phyloP scores from a whole-genome alignment of 441 rosid genomes.

The Erodium texanum region DNA sequence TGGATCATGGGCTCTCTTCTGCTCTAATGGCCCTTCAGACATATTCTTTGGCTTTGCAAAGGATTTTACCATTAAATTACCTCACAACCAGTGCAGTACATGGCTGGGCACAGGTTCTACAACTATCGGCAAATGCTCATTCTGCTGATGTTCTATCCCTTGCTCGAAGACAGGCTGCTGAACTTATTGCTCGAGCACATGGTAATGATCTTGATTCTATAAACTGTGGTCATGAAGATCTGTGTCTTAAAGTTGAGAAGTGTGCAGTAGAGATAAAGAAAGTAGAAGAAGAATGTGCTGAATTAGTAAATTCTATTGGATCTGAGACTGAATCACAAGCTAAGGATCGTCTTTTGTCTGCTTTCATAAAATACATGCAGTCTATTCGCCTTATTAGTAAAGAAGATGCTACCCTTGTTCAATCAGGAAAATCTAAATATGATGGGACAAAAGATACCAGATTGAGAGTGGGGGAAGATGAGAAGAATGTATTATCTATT shows the following conservation, averaged over 20 bases:
- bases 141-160: slow-evolving; percentile 66
- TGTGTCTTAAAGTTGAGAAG: slow-evolving; percentile 56
- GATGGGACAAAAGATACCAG: slow-evolving; percentile 35
- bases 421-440: slow-evolving; percentile 30
- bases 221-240: slow-evolving; percentile 48
- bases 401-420: slow-evolving; percentile 36
- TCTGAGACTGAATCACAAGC: slow-evolving; percentile 67
- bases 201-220: slow-evolving; percentile 54
- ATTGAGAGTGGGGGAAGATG: slow-evolving; percentile 35
- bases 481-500: slow-evolving; percentile 54
- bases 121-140: slow-evolving; percentile 63
- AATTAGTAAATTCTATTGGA: slow-evolving; percentile 59
- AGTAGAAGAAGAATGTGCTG: slow-evolving; percentile 61
- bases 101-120: slow-evolving; percentile 86
- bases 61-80: slow-evolving; percentile 85
- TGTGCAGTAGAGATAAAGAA: slow-evolving; percentile 59
- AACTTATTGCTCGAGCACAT: slow-evolving; percentile 46
- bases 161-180: slow-evolving; percentile 81
- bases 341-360: slow-evolving; percentile 68
- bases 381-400: slow-evolving; percentile 49
- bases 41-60: slow-evolving; percentile 76
- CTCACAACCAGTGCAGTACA: slow-evolving; percentile 70
- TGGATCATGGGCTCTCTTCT: slow-evolving; percentile 72
- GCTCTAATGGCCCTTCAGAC: slow-evolving; percentile 57
- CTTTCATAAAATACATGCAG: slow-evolving; percentile 69